These are phyloP conservation scores for Ramaria rubella DNA, from an alignment of 768 basidiomycete species.

Conservation along the genomic window DNA sequence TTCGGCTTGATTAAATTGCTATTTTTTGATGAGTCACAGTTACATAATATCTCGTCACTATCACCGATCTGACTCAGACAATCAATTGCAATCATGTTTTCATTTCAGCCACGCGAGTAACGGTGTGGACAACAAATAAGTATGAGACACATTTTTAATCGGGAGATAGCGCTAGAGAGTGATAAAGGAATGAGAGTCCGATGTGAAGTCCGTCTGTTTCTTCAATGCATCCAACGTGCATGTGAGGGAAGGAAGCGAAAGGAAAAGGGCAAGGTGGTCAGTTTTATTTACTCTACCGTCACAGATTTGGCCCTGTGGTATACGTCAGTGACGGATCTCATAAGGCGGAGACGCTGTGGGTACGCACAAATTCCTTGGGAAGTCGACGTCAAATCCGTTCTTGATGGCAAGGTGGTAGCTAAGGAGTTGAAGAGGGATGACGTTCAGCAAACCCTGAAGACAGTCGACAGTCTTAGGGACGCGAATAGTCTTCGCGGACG, in stretches of 20 bases:
- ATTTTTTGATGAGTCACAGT: too few species aligned
- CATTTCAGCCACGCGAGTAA: too few species aligned
- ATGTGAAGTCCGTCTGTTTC: background rate
- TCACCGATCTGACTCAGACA: too few species aligned
- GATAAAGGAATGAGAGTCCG: background rate
- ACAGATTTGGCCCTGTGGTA: conserved; percentile 66
- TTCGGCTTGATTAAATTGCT: too few species aligned
- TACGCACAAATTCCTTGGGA: conserved; percentile 90
- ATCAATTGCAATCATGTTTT: too few species aligned
- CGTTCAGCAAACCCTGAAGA: conserved; percentile 91
- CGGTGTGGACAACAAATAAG: too few species aligned
- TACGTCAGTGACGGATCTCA: conserved; percentile 12
- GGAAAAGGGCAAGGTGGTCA: background rate
- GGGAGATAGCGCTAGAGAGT: background rate
- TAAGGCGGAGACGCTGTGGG: background rate
- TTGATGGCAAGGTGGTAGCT: conserved; percentile 94
- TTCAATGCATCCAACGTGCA: background rate
- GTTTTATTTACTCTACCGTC: conserved; percentile 50
- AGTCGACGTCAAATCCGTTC: conserved; percentile 97
- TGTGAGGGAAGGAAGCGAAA: background rate
- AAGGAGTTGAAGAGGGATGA: conserved; percentile 91
- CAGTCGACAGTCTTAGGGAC: conserved; percentile 93
- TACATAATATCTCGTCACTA: too few species aligned
- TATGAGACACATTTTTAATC: background rate
- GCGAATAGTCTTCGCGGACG: conserved; percentile 79